Conservation (phyloP, 257 asterid species). For the Solanum sejunctum region DNA sequence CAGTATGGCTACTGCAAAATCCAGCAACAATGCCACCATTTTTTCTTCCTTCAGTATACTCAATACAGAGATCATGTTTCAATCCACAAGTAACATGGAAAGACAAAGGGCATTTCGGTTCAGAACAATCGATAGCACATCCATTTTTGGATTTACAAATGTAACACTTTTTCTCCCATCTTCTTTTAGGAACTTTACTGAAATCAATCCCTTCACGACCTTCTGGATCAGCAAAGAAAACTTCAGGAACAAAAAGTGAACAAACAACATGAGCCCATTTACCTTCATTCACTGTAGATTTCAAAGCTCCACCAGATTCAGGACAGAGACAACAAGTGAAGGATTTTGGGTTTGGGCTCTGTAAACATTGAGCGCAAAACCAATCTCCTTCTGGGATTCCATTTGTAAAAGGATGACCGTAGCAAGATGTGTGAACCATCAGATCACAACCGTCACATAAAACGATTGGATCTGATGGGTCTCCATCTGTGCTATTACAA, state of each 20-base stretch:
- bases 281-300: conserved; percentile 45
- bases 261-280: conserved; percentile 86
- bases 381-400: conserved; percentile 84
- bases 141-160: conserved; percentile 42
- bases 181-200: conserved; percentile 30
- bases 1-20: conserved; percentile 57
- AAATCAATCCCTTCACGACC: conserved; percentile 64
- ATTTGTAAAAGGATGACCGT: conserved; percentile 51
- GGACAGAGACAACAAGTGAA: conserved; percentile 69
- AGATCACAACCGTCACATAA: conserved; percentile 87
- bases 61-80: conserved; percentile 50
- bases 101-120: conserved; percentile 45
- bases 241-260: conserved; percentile 73
- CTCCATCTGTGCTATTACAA: conserved; percentile 79
- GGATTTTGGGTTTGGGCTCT: not conserved
- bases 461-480: conserved; percentile 74
- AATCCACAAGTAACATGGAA: conserved; percentile 81
- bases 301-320: conserved; percentile 52
- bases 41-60: conserved; percentile 49
- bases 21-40: conserved; percentile 62
- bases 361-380: conserved; percentile 60
- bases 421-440: conserved; percentile 79
- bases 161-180: conserved; percentile 55
- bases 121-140: conserved; percentile 76
- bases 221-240: conserved; percentile 43